These are phyloP conservation scores for Myriangium duriaei DNA, from an alignment of 2,329 filamentous ascomycete species.

Conservation along the genomic window DNA sequence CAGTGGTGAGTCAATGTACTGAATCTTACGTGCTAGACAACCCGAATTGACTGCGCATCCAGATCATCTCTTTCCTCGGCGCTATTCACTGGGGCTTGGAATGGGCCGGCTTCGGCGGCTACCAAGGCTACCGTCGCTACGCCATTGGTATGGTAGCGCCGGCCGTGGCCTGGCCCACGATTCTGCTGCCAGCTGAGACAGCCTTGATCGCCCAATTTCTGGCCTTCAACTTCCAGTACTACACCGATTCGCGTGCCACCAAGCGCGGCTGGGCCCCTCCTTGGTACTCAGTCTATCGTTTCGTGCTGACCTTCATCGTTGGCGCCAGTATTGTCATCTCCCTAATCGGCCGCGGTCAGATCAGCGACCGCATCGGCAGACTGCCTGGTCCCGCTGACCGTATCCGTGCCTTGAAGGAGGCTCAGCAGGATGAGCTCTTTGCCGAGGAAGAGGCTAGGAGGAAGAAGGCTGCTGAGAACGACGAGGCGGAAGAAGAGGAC, in stretches of 20 bases:
- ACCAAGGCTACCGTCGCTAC: constrained; percentile 67
- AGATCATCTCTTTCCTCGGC: constrained; percentile 88
- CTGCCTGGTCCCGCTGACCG: constrained; percentile 34
- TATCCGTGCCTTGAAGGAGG: constrained; percentile 35
- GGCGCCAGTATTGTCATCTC: constrained; percentile 69
- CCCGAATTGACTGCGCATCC: constrained; percentile 1
- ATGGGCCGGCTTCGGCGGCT: constrained; percentile 55
- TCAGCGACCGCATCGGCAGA: constrained; percentile 44
- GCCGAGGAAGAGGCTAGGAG: constrained; percentile 23
- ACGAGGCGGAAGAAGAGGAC: constrained; percentile 14
- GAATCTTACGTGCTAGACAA: neutral
- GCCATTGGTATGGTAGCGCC: constrained; percentile 70
- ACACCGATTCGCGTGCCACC: constrained; percentile 63
- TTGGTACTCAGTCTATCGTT: constrained; percentile 86
- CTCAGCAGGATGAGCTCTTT: constrained; percentile 18
- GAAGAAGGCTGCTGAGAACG: constrained; percentile 12
- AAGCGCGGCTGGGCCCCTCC: constrained; percentile 63
- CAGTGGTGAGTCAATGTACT: constrained; percentile 46
- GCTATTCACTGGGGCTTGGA: constrained; percentile 91
- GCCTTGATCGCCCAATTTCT: constrained; percentile 77
- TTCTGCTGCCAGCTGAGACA: constrained; percentile 71
- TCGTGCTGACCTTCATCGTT: constrained; percentile 82
- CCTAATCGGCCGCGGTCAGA: constrained; percentile 69
- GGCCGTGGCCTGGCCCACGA: constrained; percentile 77
- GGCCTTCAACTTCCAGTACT: constrained; percentile 76